Evolutionary conservation across 2,329 filamentous ascomycete species (phyloP).

Genomic region (Xylaria sp.): DNA sequence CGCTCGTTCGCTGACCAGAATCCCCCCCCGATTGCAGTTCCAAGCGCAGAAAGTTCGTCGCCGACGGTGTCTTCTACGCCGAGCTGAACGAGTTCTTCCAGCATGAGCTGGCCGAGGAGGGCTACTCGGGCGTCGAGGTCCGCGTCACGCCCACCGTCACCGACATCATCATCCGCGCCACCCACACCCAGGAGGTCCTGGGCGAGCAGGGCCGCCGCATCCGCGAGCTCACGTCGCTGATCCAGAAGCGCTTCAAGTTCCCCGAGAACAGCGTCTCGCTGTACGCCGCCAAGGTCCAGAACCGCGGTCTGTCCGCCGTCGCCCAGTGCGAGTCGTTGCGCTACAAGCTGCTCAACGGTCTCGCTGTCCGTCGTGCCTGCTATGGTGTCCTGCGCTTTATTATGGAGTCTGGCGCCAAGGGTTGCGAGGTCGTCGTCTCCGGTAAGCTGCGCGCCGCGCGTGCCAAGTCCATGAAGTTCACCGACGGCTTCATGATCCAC

Average conservation of each 20-base stretch:
- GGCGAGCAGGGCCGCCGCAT: slow-evolving; percentile 99
- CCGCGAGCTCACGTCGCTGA: slow-evolving; percentile 99
- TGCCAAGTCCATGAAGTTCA: slow-evolving; percentile 99
- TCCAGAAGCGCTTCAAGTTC: slow-evolving; percentile 99
- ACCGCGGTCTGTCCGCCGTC: slow-evolving; percentile 99
- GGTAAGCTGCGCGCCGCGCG: slow-evolving; percentile 98
- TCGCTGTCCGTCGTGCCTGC: slow-evolving; percentile 97
- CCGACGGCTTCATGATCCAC: slow-evolving; percentile 99
- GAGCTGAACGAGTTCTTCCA: slow-evolving; percentile 99
- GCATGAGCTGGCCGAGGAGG: slow-evolving; percentile 99
- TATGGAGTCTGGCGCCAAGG: slow-evolving; percentile 99
- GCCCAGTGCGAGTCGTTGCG: slow-evolving; percentile 99
- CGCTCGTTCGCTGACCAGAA: slow-evolving; percentile 37
- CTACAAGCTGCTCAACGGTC: slow-evolving; percentile 99
- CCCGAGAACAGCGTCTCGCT: slow-evolving; percentile 99
- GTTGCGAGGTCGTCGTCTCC: slow-evolving; percentile 99
- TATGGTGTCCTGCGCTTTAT: slow-evolving; percentile 99
- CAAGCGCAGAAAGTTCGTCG: slow-evolving; percentile 94
- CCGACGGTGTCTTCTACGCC: slow-evolving; percentile 99
- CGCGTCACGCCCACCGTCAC: slow-evolving; percentile 99
- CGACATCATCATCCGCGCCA: slow-evolving; percentile 99
- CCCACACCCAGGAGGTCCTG: slow-evolving; percentile 99
- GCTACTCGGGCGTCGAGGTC: slow-evolving; percentile 99
- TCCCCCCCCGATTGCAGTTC: slow-evolving; percentile 64
- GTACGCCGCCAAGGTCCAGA: slow-evolving; percentile 99